These are phyloP conservation scores for Colletotrichum ledebouriae DNA, from an alignment of 2,329 filamentous ascomycete genomes.

Conservation along the genomic window DNA sequence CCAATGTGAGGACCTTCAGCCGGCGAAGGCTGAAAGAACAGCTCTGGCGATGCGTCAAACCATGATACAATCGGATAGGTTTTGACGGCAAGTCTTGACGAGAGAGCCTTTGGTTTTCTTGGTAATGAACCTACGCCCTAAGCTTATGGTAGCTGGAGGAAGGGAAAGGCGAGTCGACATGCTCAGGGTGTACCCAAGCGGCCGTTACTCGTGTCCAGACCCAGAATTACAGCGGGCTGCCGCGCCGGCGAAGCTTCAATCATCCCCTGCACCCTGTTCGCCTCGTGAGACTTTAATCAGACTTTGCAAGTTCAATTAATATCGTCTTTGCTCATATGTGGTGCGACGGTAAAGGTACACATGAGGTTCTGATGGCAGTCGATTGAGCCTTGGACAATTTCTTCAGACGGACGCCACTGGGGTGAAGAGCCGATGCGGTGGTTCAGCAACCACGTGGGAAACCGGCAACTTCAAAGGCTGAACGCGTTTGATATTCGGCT, in stretches of 20 bases:
- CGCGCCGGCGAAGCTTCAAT: constrained; percentile 4
- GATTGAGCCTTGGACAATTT: too few relatives aligned
- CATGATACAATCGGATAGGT: too few relatives aligned
- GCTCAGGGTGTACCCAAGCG: neutral
- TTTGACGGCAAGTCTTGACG: too few relatives aligned
- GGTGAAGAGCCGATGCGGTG: neutral
- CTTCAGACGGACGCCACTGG: too few relatives aligned
- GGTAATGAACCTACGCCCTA: too few relatives aligned
- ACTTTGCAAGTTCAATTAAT: neutral
- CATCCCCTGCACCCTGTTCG: neutral
- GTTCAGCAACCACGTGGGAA: constrained; percentile 4
- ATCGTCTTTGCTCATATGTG: neutral
- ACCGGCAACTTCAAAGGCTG: neutral
- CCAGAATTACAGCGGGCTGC: neutral
- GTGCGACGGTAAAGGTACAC: neutral
- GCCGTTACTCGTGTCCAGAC: neutral
- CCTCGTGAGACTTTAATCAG: neutral
- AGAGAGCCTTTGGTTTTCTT: too few relatives aligned
- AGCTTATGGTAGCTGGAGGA: neutral
- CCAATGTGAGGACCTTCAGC: neutral
- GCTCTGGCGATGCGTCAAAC: too few relatives aligned
- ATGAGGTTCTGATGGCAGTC: too few relatives aligned
- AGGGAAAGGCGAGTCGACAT: constrained; percentile 18
- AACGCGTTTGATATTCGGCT: neutral
- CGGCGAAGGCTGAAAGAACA: neutral